Conservation (phyloP, 805 yeast genomes). For the Metschnikowia baotianmanensis region DNA sequence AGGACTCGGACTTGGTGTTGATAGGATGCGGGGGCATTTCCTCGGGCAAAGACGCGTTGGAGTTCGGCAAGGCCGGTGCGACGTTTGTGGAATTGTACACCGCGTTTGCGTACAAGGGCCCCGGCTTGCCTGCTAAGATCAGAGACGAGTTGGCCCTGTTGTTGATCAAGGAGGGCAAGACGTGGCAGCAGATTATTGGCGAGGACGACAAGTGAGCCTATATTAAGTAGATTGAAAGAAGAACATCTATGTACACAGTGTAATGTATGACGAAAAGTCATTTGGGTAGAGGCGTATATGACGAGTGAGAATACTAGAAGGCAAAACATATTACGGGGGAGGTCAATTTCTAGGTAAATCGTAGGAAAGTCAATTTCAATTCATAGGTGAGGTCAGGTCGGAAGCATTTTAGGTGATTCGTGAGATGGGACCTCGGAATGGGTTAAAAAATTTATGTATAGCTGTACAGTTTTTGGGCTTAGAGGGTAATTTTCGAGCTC, state of each 20-base stretch:
- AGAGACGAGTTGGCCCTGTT: conserved; percentile 43
- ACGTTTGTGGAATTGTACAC: conserved; percentile 85
- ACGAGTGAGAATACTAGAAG: no score
- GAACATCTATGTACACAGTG: neutral
- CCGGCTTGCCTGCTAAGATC: conserved; percentile 61
- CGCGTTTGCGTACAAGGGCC: conserved; percentile 89
- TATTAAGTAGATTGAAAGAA: neutral
- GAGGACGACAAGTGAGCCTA: conserved; percentile 41
- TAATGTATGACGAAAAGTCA: no score
- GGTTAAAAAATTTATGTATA: no score
- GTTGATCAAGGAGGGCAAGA: conserved; percentile 68
- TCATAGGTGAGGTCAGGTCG: no score
- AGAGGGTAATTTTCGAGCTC: no score
- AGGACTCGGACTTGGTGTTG: conserved; percentile 68
- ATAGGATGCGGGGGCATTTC: conserved; percentile 95
- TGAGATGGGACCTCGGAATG: no score
- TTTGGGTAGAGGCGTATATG: no score
- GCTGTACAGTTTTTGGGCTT: no score
- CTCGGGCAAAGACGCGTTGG: conserved; percentile 84
- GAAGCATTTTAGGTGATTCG: no score
- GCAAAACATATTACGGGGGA: no score
- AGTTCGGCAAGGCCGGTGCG: conserved; percentile 93
- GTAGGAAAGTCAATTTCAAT: no score
- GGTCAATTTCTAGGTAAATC: no score
- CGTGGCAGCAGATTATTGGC: conserved; percentile 82